phyloP scores from a whole-genome alignment of 2,329 filamentous ascomycete genomes.

The Ceratocystis smalleyi region DNA sequence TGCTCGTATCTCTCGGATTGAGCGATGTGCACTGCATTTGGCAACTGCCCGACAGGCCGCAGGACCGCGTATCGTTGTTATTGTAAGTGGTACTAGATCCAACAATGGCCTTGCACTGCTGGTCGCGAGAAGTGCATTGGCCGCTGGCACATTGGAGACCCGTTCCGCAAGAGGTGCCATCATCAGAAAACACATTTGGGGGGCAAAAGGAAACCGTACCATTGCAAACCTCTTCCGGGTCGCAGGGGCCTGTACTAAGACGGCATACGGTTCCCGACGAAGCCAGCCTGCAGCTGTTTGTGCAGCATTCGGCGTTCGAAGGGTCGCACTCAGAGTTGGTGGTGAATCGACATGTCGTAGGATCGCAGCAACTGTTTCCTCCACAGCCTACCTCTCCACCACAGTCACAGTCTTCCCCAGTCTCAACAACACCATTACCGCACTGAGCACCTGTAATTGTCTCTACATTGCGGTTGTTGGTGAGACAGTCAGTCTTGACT shows the following conservation, averaged over 20 bases:
- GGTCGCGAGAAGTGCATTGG: constrained; percentile 82
- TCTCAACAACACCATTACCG: constrained; percentile 92
- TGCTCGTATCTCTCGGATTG: too few species aligned
- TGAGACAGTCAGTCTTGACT: constrained; percentile 61
- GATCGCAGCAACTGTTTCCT: constrained; percentile 66
- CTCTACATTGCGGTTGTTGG: constrained; percentile 68
- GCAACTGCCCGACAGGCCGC: constrained; percentile 46
- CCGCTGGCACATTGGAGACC: constrained; percentile 71
- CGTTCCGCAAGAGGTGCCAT: constrained; percentile 57
- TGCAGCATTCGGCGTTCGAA: constrained; percentile 70
- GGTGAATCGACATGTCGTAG: constrained; percentile 74
- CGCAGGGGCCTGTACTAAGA: constrained; percentile 61
- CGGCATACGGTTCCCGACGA: constrained; percentile 61
- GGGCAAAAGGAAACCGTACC: constrained; percentile 63
- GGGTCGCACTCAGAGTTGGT: constrained; percentile 61
- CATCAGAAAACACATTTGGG: constrained; percentile 47
- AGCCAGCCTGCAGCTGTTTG: constrained; percentile 48
- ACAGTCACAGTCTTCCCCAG: constrained; percentile 90
- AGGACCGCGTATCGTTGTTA: constrained; percentile 67
- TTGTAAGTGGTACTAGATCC: constrained; percentile 56
- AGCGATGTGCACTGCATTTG: constrained; percentile 59
- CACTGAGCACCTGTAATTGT: constrained; percentile 75
- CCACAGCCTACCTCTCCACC: constrained; percentile 60
- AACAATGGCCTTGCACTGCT: constrained; percentile 76
- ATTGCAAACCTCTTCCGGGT: constrained; percentile 69